Conservation (phyloP, 306 rosid species). For the Acacia crassicarpa region DNA sequence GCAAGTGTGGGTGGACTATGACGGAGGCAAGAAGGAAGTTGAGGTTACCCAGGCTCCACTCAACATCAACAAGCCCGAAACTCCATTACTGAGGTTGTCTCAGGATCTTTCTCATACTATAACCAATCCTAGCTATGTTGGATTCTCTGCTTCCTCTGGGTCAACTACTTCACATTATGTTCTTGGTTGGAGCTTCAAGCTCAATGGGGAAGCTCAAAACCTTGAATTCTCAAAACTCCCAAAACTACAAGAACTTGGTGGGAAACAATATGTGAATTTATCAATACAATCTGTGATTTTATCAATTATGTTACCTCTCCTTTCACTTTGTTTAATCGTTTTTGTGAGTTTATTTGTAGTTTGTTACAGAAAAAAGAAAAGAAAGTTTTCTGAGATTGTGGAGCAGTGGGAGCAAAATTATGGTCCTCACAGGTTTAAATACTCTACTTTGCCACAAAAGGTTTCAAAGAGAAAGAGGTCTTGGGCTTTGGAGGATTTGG, state of each 20-base stretch:
- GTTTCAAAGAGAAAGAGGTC: background rate
- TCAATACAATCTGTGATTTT: too few relatives aligned
- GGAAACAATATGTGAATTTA: background rate
- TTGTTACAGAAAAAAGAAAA: background rate
- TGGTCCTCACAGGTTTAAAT: background rate
- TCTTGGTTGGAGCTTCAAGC: slow-evolving; percentile 61
- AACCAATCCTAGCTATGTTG: slow-evolving; percentile 41
- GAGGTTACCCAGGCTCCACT: slow-evolving; percentile 37
- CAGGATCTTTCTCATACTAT: slow-evolving; percentile 55
- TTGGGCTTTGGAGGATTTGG: background rate
- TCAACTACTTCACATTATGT: slow-evolving; percentile 33
- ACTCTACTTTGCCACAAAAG: background rate
- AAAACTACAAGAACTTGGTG: background rate
- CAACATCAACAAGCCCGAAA: slow-evolving; percentile 38
- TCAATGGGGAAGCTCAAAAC: slow-evolving; percentile 35
- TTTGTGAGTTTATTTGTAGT: background rate
- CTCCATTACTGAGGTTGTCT: slow-evolving; percentile 42
- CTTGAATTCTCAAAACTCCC: background rate
- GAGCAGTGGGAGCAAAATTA: background rate
- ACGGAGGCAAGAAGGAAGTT: background rate
- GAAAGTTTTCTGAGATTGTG: background rate
- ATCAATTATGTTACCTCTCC: background rate
- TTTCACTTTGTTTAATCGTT: too few relatives aligned
- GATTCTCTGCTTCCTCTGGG: slow-evolving; percentile 58
- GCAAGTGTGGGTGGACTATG: slow-evolving; percentile 10